These are phyloP conservation scores for Chaetomiaceae sp. DNA, from an alignment of 2,329 filamentous ascomycete species.

Conservation along the genomic window DNA sequence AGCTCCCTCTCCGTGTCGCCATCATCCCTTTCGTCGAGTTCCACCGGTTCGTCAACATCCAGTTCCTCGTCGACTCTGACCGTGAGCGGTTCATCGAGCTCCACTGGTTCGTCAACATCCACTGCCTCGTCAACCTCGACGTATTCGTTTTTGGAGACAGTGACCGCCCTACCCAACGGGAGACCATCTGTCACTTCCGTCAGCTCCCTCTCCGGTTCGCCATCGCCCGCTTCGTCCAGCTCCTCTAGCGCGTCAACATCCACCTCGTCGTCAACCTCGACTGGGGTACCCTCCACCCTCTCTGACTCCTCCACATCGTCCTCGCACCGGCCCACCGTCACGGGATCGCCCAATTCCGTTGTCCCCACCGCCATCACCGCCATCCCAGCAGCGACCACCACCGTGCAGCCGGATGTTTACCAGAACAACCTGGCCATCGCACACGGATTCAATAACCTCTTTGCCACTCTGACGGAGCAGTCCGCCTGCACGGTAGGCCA, in stretches of 20 bases:
- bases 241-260: too few relatives aligned
- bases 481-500: constrained; percentile 45
- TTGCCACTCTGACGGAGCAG: constrained; percentile 39
- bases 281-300: background rate
- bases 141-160: too few relatives aligned
- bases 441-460: constrained; percentile 43
- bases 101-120: too few relatives aligned
- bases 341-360: constrained; percentile 33
- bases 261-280: background rate
- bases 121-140: background rate
- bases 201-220: too few relatives aligned
- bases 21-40: too few relatives aligned
- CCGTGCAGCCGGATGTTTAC: constrained; percentile 39
- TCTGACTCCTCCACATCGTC: background rate
- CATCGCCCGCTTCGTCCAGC: background rate
- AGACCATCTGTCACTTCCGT: too few relatives aligned
- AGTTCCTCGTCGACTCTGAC: too few relatives aligned
- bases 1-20: background rate
- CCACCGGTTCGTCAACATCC: too few relatives aligned
- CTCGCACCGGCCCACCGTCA: constrained; percentile 29
- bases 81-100: background rate
- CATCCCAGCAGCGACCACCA: constrained; percentile 31
- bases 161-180: too few relatives aligned
- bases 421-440: constrained; percentile 43
- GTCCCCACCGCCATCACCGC: constrained; percentile 41